Evolutionary conservation across 495 filamentous ascomycete species (phyloP), one percentile per base, ranked within the genome.

Genomic region (Penicillium macrosclerotiorum): DNA sequence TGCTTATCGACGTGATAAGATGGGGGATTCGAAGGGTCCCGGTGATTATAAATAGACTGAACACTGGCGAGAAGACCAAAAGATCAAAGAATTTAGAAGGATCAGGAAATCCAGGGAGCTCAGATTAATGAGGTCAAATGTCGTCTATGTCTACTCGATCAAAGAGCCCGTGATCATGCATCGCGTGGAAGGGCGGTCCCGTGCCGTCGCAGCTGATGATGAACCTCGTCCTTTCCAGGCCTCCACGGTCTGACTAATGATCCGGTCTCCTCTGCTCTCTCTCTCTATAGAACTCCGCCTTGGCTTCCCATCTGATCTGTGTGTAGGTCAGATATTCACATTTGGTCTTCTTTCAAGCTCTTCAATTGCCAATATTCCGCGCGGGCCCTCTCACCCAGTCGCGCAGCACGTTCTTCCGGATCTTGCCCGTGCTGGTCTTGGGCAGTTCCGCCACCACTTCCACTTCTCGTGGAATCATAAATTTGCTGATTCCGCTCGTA

Each of bases 361-460:
- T 12, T 41, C 25, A 41, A 22, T 41, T 41, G 9, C 24, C 38
- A 6, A 30, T 14, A 41, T 19, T 41, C 16, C 38, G 38, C 2
- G 19, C 38, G 8, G 49, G 2, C 13, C 76, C 81, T 67, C 80
- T 92, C 3, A 86, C 86, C 92, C 89, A 92, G 58, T 89, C 86
- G 48, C 91, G 71, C 33, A 98, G 59, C 30, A 95, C 81, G 63
- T 96, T 97, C 78, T 98, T 98, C 78, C 88, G 84, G 41, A 98
- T 71, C 75, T 98, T 97, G 19, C 93, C 93, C 2, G 93, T 98
- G 57, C 85, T 90, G 19, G 94, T 98, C 79, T 98, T 97, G 9
- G 93, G 93, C 43, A 98, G 71, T 64, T 96, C 90, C 17, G 68
- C 47, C 23, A 98, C 82, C 41, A 98, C 74, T 68, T 95, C 90